Evolutionary conservation across 2,329 filamentous ascomycete genomes (phyloP).

Genomic region (Drechmeria coniospora): DNA sequence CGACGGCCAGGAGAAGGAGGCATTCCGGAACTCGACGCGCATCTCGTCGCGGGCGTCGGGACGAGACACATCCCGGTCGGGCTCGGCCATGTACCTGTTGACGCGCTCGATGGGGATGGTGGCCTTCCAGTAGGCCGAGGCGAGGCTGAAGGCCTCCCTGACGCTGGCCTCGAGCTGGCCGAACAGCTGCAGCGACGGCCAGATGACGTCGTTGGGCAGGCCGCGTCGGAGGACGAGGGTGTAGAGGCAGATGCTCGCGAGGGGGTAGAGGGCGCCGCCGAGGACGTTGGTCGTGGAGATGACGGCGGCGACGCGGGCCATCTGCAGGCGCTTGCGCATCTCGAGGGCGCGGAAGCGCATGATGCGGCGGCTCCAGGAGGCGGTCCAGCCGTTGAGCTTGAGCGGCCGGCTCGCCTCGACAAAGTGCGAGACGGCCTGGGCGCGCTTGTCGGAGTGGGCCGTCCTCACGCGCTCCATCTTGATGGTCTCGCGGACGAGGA

Average conservation of each 20-base stretch:
- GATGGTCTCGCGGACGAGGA: conserved; percentile 51
- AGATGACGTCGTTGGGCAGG: conserved; percentile 67
- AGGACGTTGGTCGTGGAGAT: conserved; percentile 57
- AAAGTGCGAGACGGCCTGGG: conserved; percentile 72
- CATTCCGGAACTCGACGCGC: conserved; percentile 41
- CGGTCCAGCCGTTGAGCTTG: conserved; percentile 25
- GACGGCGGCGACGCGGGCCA: conserved; percentile 20
- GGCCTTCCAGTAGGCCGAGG: conserved; percentile 66
- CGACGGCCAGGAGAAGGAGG: conserved; percentile 70
- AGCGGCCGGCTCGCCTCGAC: conserved; percentile 68
- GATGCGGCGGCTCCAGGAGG: conserved; percentile 20
- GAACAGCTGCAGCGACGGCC: conserved; percentile 74
- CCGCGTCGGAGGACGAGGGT: conserved; percentile 53
- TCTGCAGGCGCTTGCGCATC: conserved; percentile 21
- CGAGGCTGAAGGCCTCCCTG: conserved; percentile 57
- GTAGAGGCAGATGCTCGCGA: conserved; percentile 69
- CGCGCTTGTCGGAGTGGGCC: conserved; percentile 56
- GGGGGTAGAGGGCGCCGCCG: conserved; percentile 60
- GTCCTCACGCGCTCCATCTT: conserved; percentile 57
- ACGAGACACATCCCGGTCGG: conserved; percentile 48
- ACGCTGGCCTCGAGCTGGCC: conserved; percentile 57
- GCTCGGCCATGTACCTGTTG: conserved; percentile 74
- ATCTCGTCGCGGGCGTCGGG: conserved; percentile 15
- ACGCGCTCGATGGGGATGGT: conserved; percentile 71
- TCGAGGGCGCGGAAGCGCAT: conserved; percentile 19